Evolutionary conservation across 73 alveolate genomes (phyloP).

Genomic region (Uronychia binucleata): DNA sequence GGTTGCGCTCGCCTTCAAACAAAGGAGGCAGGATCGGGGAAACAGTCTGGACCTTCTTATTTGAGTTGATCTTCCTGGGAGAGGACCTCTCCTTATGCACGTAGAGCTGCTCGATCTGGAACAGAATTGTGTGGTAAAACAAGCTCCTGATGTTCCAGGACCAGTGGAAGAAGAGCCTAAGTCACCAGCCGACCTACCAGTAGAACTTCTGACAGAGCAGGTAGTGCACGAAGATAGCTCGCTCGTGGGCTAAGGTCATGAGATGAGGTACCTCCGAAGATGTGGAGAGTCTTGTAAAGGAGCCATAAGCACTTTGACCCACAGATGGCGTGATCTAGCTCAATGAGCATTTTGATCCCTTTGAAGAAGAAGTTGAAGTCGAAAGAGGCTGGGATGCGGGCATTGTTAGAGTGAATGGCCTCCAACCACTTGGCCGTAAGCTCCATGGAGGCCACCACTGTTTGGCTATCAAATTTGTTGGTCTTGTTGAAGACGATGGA

Average conservation of each 20-base stretch:
- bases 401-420: slow-evolving; percentile 35
- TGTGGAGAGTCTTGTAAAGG: slow-evolving; percentile 61
- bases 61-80: background rate
- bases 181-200: too few species aligned
- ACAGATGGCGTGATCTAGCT: slow-evolving; percentile 75
- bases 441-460: slow-evolving; percentile 62
- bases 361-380: slow-evolving; percentile 76
- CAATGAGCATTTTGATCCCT: slow-evolving; percentile 61
- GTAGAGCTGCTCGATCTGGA: slow-evolving; percentile 16
- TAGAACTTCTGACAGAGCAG: slow-evolving; percentile 11
- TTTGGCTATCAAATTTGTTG: slow-evolving; percentile 62
- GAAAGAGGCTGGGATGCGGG: slow-evolving; percentile 69
- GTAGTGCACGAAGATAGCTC: slow-evolving; percentile 16
- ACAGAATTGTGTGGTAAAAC: slow-evolving; percentile 22
- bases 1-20: background rate
- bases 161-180: slow-evolving; percentile 55
- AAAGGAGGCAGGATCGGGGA: background rate
- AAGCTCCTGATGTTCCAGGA: slow-evolving; percentile 42
- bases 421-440: slow-evolving; percentile 67
- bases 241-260: slow-evolving; percentile 11
- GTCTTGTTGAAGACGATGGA: slow-evolving; percentile 75
- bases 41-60: background rate
- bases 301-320: slow-evolving; percentile 66
- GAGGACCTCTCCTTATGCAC: background rate
- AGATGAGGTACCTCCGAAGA: slow-evolving; percentile 24